Conservation (phyloP, 2,329 filamentous ascomycete species). For the Pseudogymnoascus sp. region DNA sequence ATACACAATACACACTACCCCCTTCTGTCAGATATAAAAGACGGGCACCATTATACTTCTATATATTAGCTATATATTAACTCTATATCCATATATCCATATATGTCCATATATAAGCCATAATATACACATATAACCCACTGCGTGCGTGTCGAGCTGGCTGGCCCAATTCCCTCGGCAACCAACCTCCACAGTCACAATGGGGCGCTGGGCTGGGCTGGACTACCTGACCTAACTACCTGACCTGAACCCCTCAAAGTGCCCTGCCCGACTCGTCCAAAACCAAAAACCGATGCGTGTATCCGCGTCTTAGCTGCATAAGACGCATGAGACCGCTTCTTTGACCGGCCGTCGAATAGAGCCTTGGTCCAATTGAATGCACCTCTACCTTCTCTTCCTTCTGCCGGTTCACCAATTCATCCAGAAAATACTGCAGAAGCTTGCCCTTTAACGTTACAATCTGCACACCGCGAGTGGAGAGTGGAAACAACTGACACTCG, state of each 20-base stretch:
- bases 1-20: neutral
- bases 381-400: neutral
- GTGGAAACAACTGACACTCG: slow-evolving; percentile 24
- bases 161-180: slow-evolving; percentile 5
- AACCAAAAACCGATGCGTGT: neutral
- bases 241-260: slow-evolving; percentile 1
- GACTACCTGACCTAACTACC: neutral
- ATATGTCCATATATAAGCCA: neutral
- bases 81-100: no score
- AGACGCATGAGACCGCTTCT: slow-evolving; percentile 8
- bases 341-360: neutral
- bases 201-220: neutral
- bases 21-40: neutral
- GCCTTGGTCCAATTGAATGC: slow-evolving; percentile 8
- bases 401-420: slow-evolving; percentile 6
- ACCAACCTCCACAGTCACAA: neutral
- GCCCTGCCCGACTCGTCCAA: neutral
- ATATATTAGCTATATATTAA: neutral
- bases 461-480: slow-evolving; percentile 7
- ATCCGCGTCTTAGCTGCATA: slow-evolving; percentile 4
- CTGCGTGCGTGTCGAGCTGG: neutral
- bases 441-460: slow-evolving; percentile 3
- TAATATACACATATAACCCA: neutral
- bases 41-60: neutral
- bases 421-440: slow-evolving; percentile 8